Percentiles rank a stretch among this genome's conserved stretches.
Conservation (phyloP, 2,329 filamentous ascomycete species). For the Xylariaceae sp. region DNA sequence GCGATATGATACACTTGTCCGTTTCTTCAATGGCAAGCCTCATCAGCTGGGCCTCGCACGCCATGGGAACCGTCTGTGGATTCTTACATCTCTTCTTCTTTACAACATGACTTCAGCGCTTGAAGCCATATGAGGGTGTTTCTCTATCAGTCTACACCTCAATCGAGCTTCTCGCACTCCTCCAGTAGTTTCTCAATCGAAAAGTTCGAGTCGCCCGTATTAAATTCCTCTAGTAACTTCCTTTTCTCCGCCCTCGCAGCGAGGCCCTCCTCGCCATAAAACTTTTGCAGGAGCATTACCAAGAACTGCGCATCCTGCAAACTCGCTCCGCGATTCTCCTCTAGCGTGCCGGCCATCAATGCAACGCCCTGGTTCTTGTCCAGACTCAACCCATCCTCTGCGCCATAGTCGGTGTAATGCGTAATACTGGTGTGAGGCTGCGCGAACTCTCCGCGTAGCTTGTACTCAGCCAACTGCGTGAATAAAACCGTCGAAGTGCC, state of each 20-base stretch:
- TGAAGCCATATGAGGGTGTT: neutral
- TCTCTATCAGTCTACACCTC: neutral
- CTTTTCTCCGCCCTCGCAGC: constrained; percentile 61
- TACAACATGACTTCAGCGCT: too few relatives aligned
- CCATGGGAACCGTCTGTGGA: too few relatives aligned
- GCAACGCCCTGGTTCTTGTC: constrained; percentile 71
- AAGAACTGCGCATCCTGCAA: constrained; percentile 85
- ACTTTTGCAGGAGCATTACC: constrained; percentile 88
- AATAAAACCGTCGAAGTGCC: constrained; percentile 77
- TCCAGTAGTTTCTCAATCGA: constrained; percentile 81
- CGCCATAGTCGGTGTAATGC: constrained; percentile 68
- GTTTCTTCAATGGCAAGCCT: too few relatives aligned
- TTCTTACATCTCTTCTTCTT: too few relatives aligned
- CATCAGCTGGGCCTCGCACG: too few relatives aligned
- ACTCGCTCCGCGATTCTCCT: constrained; percentile 70
- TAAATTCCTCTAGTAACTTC: constrained; percentile 77
- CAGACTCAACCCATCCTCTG: constrained; percentile 35
- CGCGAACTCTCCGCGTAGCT: constrained; percentile 82
- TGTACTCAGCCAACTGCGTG: constrained; percentile 90
- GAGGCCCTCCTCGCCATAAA: constrained; percentile 63
- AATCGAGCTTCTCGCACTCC: constrained; percentile 77
- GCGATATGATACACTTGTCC: too few relatives aligned
- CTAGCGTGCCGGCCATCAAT: constrained; percentile 77
- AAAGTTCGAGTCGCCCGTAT: constrained; percentile 71
- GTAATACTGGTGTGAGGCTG: constrained; percentile 92